These are phyloP conservation scores for Colletotrichum sp. DNA, from an alignment of 2,329 filamentous ascomycete species.

Conservation along the genomic window DNA sequence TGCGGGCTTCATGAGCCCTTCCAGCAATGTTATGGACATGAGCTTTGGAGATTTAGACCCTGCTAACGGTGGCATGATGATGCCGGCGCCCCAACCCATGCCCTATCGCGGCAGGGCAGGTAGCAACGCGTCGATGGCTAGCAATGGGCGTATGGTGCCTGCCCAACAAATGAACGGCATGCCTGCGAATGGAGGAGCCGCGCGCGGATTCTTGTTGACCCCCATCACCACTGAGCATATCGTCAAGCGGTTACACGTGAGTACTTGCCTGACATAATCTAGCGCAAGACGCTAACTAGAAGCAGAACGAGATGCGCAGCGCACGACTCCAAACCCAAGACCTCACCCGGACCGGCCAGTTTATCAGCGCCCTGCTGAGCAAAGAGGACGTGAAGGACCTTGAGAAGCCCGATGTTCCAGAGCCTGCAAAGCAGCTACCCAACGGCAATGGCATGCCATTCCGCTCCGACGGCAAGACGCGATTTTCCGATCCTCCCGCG, in stretches of 20 bases:
- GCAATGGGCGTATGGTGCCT: constrained; percentile 66
- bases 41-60: constrained; percentile 93
- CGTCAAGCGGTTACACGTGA: constrained; percentile 83
- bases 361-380: constrained; percentile 77
- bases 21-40: constrained; percentile 82
- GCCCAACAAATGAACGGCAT: constrained; percentile 53
- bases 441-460: constrained; percentile 60
- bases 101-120: constrained; percentile 74
- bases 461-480: constrained; percentile 77
- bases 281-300: constrained; percentile 25
- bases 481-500: constrained; percentile 92
- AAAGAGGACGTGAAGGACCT: constrained; percentile 70
- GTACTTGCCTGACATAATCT: constrained; percentile 34
- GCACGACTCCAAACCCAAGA: constrained; percentile 89
- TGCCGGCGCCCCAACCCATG: constrained; percentile 69
- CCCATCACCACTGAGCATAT: constrained; percentile 95
- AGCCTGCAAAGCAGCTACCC: constrained; percentile 52
- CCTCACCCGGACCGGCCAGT: constrained; percentile 80
- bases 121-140: constrained; percentile 68
- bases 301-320: constrained; percentile 85
- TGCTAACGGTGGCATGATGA: constrained; percentile 74
- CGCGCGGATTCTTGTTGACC: constrained; percentile 72
- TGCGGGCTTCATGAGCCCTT: constrained; percentile 79
- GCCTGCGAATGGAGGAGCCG: constrained; percentile 66
- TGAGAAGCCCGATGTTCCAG: constrained; percentile 54